phyloP scores from a whole-genome alignment of 495 filamentous ascomycete genomes.

The Penicillium desertorum region DNA sequence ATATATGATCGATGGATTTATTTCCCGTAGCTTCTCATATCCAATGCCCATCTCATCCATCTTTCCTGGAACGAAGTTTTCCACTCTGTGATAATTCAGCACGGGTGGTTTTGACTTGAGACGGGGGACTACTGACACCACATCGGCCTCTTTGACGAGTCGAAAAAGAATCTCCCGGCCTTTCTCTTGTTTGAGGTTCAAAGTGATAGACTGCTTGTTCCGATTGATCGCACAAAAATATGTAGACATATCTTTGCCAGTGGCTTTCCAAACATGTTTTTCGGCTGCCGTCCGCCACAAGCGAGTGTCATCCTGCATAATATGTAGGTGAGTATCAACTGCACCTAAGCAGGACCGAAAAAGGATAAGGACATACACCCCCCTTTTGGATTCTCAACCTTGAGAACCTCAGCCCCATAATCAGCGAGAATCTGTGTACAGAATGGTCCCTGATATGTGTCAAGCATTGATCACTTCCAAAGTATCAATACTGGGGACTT shows the following conservation, averaged over 20 bases:
- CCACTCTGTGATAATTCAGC: constrained; percentile 49
- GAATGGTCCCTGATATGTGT: constrained; percentile 56
- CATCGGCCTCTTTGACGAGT: constrained; percentile 70
- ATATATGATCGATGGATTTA: constrained; percentile 60
- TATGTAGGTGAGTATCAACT: neutral
- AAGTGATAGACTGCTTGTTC: constrained; percentile 83
- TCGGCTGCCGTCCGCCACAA: constrained; percentile 25
- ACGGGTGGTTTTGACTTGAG: neutral
- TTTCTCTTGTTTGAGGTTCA: constrained; percentile 72
- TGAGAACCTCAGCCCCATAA: constrained; percentile 87
- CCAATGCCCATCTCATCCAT: constrained; percentile 78
- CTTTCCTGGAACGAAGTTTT: constrained; percentile 85
- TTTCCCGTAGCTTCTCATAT: constrained; percentile 62
- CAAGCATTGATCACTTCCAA: neutral
- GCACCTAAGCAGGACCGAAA: too few relatives aligned
- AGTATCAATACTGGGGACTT: constrained; percentile 29
- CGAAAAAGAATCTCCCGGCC: constrained; percentile 74
- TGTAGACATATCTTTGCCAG: constrained; percentile 16
- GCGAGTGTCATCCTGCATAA: constrained; percentile 24
- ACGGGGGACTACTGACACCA: constrained; percentile 46
- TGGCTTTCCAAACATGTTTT: constrained; percentile 24
- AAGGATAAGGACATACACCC: constrained; percentile 47
- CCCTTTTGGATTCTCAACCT: constrained; percentile 80
- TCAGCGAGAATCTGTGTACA: constrained; percentile 93
- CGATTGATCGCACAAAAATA: constrained; percentile 57